Percentiles rank a stretch among this genome's conserved stretches.
Evolutionary conservation across 805 yeast species (phyloP).

Genomic region (Starmerella powellii): DNA sequence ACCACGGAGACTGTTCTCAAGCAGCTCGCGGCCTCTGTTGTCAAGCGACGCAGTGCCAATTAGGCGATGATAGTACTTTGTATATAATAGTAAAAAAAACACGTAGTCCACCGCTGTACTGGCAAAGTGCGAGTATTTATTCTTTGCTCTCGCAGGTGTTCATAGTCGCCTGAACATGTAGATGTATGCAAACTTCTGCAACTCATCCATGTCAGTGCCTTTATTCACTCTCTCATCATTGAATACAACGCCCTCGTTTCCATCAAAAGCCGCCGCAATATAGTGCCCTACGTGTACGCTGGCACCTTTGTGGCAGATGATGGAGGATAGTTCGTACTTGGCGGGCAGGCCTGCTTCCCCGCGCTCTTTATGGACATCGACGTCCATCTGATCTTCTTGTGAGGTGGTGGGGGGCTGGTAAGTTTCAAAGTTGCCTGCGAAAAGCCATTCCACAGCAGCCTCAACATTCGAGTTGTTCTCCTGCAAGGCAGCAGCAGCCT

Average conservation of each 20-base stretch:
- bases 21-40: slow-evolving; percentile 66
- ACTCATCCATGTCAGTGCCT: slow-evolving; percentile 35
- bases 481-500: slow-evolving; percentile 63
- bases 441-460: slow-evolving; percentile 84
- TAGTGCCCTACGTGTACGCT: slow-evolving; percentile 89
- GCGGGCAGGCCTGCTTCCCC: slow-evolving; percentile 25
- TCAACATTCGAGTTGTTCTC: slow-evolving; percentile 51
- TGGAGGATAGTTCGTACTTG: slow-evolving; percentile 44
- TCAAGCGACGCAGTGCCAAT: slow-evolving; percentile 46
- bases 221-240: slow-evolving; percentile 80
- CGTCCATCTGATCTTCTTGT: no score
- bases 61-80: no score
- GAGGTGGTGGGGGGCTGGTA: slow-evolving; percentile 23
- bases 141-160: no score
- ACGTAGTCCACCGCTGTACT: no score
- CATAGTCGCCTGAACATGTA: slow-evolving; percentile 36
- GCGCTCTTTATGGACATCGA: background rate
- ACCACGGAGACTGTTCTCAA: slow-evolving; percentile 62
- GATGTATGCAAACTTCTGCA: slow-evolving; percentile 39
- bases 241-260: slow-evolving; percentile 56
- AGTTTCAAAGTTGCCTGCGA: slow-evolving; percentile 60
- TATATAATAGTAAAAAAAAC: background rate
- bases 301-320: slow-evolving; percentile 79
- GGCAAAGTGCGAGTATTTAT: no score
- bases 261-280: slow-evolving; percentile 56